phyloP scores from a whole-genome alignment of 2,329 filamentous ascomycete genomes.

The Thyridium curvatum region DNA sequence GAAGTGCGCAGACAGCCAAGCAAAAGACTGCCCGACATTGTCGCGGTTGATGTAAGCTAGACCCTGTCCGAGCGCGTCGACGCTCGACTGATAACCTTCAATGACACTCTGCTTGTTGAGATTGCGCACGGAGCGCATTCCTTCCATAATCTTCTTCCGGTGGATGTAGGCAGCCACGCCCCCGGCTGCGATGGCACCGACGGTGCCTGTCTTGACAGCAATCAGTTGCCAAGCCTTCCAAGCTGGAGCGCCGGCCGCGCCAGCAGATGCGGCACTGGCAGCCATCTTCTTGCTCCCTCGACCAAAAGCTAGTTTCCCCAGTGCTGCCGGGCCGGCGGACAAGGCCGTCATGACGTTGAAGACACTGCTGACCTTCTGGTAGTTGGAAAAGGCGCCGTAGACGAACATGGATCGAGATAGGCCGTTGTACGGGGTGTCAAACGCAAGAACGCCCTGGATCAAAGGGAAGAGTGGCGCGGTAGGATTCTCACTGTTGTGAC shows the following conservation, averaged over 20 bases:
- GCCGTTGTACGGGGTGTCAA: conserved; percentile 79
- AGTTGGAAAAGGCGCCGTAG: conserved; percentile 54
- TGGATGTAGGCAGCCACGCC: conserved; percentile 78
- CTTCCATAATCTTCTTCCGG: conserved; percentile 57
- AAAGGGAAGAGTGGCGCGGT: conserved; percentile 60
- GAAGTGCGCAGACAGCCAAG: conserved; percentile 76
- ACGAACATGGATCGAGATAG: conserved; percentile 54
- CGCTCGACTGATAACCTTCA: conserved; percentile 40
- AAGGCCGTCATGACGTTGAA: conserved; percentile 52
- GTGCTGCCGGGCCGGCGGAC: conserved; percentile 39
- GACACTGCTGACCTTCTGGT: conserved; percentile 48
- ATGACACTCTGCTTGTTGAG: conserved; percentile 40
- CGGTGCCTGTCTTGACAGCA: conserved; percentile 75
- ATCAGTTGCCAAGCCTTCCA: conserved; percentile 56
- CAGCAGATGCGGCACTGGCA: conserved; percentile 12
- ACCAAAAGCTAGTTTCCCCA: conserved; percentile 31
- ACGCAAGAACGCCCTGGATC: conserved; percentile 73
- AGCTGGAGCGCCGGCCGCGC: conserved; percentile 18
- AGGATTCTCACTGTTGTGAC: conserved; percentile 24
- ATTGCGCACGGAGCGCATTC: conserved; percentile 37
- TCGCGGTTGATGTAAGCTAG: conserved; percentile 52
- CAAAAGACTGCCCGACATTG: conserved; percentile 61
- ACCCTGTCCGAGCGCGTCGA: conserved; percentile 44
- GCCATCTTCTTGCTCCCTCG: conserved; percentile 8
- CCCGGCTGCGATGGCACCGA: conserved; percentile 73